Conservation (phyloP, 129 eudicot genomes). For the Solidago caesia region DNA sequence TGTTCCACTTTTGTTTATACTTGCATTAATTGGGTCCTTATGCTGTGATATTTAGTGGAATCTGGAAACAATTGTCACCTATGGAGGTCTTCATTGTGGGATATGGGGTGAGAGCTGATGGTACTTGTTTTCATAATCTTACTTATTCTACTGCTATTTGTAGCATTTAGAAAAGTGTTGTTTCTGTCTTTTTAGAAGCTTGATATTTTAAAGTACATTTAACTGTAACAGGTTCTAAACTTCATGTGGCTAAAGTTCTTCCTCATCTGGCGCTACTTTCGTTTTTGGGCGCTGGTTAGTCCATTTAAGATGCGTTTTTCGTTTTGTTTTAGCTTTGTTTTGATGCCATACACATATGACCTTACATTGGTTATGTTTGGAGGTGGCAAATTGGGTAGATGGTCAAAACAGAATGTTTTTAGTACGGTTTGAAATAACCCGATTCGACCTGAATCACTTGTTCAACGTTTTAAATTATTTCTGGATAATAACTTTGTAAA, state of each 20-base stretch:
- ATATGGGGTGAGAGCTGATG: conserved; percentile 85
- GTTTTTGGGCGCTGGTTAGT: conserved; percentile 92
- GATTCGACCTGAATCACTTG: background rate
- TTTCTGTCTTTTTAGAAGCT: conserved; percentile 16
- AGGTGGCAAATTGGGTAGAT: background rate
- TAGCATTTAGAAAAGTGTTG: background rate
- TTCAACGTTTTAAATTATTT: background rate
- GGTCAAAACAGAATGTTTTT: background rate
- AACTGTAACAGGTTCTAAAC: conserved; percentile 66
- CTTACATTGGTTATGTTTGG: background rate
- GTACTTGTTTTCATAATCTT: conserved; percentile 29
- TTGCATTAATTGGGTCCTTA: conserved; percentile 7
- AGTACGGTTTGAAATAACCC: background rate
- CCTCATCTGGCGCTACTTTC: conserved; percentile 96
- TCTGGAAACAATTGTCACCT: conserved; percentile 84
- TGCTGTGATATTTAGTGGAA: conserved; percentile 51
- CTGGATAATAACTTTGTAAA: background rate
- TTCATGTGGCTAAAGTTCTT: conserved; percentile 99
- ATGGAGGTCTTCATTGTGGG: conserved; percentile 91
- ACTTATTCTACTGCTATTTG: background rate
- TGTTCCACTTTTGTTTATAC: background rate
- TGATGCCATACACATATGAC: conserved; percentile 13
- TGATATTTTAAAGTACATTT: background rate
- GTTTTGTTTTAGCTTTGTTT: conserved; percentile 9
- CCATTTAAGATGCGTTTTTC: background rate